phyloP scores from a whole-genome alignment of 1,284 basidiomycete species.

The Xerocomus nothofagi region DNA sequence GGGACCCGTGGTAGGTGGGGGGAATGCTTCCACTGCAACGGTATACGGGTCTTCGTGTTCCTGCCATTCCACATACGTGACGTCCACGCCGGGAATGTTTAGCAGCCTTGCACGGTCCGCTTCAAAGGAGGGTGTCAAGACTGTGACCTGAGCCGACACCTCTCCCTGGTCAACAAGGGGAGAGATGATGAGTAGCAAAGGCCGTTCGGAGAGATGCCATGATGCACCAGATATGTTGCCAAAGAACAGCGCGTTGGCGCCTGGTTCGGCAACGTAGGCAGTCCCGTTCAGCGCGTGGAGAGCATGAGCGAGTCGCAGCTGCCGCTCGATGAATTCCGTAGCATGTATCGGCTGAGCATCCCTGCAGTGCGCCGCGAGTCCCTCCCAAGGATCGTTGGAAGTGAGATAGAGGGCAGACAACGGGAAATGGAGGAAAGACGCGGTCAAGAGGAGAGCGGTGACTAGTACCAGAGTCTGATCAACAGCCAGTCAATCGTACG shows the following conservation, averaged over 20 bases:
- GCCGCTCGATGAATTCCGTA: conserved; percentile 52
- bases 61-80: conserved; percentile 68
- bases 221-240: conserved; percentile 61
- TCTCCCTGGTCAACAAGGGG: conserved; percentile 38
- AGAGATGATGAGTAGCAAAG: conserved; percentile 68
- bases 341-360: conserved; percentile 48
- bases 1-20: conserved; percentile 28
- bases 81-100: conserved; percentile 45
- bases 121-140: conserved; percentile 81
- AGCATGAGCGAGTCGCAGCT: conserved; percentile 49
- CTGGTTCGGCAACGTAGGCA: conserved; percentile 76
- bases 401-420: not conserved
- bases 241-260: conserved; percentile 70
- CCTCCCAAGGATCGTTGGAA: conserved; percentile 32
- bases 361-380: conserved; percentile 51
- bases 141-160: conserved; percentile 46
- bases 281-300: conserved; percentile 52
- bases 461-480: conserved; percentile 15
- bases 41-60: conserved; percentile 74
- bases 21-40: conserved; percentile 49
- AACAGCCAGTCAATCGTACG: conserved; percentile 4
- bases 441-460: not conserved
- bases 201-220: conserved; percentile 78
- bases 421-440: not conserved
- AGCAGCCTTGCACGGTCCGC: conserved; percentile 65